Conservation (phyloP, 768 basidiomycete genomes). For the Suillus fuscotomentosus region DNA sequence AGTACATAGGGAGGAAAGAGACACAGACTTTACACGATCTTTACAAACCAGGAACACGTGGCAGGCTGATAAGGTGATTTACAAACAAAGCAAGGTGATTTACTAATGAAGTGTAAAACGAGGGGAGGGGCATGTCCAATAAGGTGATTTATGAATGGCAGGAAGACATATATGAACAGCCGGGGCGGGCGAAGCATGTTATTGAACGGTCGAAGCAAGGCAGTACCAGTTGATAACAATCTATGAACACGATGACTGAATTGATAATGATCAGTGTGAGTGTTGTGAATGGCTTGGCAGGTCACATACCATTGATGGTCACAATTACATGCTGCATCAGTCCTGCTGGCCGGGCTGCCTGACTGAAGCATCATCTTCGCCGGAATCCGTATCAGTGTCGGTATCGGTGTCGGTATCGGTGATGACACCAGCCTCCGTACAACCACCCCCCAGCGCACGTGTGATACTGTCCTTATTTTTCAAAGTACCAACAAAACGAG, state of each 20-base stretch:
- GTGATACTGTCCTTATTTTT: neutral
- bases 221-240: no score
- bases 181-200: neutral
- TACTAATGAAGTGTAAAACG: neutral
- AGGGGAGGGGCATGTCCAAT: neutral
- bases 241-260: no score
- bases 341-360: neutral
- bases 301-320: neutral
- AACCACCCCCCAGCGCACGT: neutral
- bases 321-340: neutral
- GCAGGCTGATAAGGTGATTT: neutral
- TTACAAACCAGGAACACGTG: neutral
- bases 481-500: neutral
- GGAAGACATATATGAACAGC: neutral
- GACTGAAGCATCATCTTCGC: neutral
- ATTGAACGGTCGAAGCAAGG: neutral
- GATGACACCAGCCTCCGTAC: neutral
- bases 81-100: neutral
- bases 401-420: neutral
- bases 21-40: neutral
- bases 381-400: neutral
- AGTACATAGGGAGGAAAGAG: neutral
- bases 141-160: neutral
- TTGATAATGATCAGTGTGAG: neutral
- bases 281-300: neutral